A percentile compares a stretch with the other conserved stretches of the same genome.
Evolutionary conservation across 805 yeast genomes (phyloP).

Genomic region (Teunomyces aglyptinius): DNA sequence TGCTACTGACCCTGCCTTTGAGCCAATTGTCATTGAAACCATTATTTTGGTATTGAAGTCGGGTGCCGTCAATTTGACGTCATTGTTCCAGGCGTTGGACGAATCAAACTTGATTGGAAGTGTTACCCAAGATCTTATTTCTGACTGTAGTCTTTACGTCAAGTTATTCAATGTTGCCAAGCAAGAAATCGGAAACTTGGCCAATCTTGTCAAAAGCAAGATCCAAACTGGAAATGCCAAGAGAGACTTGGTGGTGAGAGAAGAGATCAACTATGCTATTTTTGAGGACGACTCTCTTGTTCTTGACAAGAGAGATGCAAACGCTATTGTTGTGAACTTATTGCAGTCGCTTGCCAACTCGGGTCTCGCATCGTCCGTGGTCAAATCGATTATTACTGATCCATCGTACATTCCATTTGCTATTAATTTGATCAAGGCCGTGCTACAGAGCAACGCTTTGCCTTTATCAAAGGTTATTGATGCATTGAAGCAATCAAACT

Average conservation of each 20-base stretch:
- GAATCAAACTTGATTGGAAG: slow-evolving; percentile 34
- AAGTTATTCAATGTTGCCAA: slow-evolving; percentile 32
- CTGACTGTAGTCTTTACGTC: slow-evolving; percentile 39
- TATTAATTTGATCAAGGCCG: slow-evolving; percentile 30
- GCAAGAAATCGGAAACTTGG: slow-evolving; percentile 24
- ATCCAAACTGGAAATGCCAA: slow-evolving; percentile 19
- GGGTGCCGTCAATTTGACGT: slow-evolving; percentile 30
- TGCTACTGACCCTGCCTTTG: slow-evolving; percentile 25
- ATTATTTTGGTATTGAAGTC: slow-evolving; percentile 31
- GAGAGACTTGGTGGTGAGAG: slow-evolving; percentile 16
- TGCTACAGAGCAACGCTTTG: slow-evolving; percentile 29
- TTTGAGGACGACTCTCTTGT: slow-evolving; percentile 8
- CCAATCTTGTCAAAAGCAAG: slow-evolving; percentile 21
- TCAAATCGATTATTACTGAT: slow-evolving; percentile 39
- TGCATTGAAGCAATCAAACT: slow-evolving; percentile 33
- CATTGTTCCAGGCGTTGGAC: slow-evolving; percentile 35
- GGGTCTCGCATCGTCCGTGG: slow-evolving; percentile 42
- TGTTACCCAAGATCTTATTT: slow-evolving; percentile 34
- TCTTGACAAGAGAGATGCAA: slow-evolving; percentile 14
- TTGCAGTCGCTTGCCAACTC: slow-evolving; percentile 41
- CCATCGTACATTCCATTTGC: slow-evolving; percentile 35
- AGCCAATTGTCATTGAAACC: slow-evolving; percentile 25
- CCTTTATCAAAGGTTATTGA: slow-evolving; percentile 22
- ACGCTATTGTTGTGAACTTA: slow-evolving; percentile 32
- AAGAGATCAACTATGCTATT: slow-evolving; percentile 2